Evolutionary conservation across 2,329 filamentous ascomycete genomes (phyloP), one percentile per base, ranked within the genome.

Genomic region (Lecanicillium sp.): DNA sequence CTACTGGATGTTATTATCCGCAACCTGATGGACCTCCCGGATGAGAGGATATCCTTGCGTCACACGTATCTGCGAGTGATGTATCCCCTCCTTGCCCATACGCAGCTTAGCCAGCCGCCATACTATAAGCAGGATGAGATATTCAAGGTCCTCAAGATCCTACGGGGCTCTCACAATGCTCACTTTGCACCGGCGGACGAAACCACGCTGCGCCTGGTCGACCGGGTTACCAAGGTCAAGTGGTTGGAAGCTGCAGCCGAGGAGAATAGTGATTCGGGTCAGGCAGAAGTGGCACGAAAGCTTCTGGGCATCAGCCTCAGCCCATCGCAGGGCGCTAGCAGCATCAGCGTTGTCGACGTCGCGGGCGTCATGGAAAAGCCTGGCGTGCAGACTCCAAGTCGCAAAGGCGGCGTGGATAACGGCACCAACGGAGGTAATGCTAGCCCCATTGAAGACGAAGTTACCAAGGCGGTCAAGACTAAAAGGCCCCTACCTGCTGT

Each of bases 51-150:
- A 45, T 71, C 78, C 14, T 68, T 98, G 41, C 79, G 90, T 28
- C 92, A 98, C 59, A 98, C 92, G 4, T 98, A 98, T 57, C 73
- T 98, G 5, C 81, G 92, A 22, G 92, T 98, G 4, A 68, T 98
- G 11, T 88, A 94, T 54, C 92, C 92, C 0, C 71, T 98, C 17
- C 71, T 98, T 17, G 84, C 86, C 28, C 87, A 98, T 57, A 96
- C 90, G 2, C 92, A 97, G 59, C 77, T 98, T 31, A 84, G 78
- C 53, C 74, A 86, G 38, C 81, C 89, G 15, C 87, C 87, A 1
- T 81, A 95, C 57, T 97, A 98, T 70, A 98, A 97, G 59, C 79
- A 81, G 20, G 78, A 89, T 30, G 90, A 97, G 56, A 77, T 98
- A 29, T 65, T 83, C 29, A 81, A 79, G 44, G 72, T 95, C 17